Base-by-base conservation (phyloP, 2,329 filamentous ascomycete genomes). In the Hortaea werneckii region DNA sequence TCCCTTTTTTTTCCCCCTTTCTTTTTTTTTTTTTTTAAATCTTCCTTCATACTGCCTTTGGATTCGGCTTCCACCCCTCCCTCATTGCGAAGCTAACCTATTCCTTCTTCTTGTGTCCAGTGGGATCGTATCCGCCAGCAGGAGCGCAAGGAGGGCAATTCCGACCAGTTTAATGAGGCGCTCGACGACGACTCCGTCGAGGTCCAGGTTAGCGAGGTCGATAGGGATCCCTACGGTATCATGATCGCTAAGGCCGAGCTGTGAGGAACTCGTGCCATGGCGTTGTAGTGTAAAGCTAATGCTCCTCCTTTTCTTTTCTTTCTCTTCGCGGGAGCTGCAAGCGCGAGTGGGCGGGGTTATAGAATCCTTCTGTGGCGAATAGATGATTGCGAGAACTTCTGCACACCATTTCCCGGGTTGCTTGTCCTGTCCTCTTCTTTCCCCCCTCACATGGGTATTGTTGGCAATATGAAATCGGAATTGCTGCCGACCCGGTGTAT, bases 141-240 rank as follows among this genome's bases (percentile, higher is more conserved):
- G 47, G 67, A 70, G 48, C 52, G 59, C 32, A 56, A 52, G 5
- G 54, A 64, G 27, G 61, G 60, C 20, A 53, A 60, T 5, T 59
- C 60, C 26, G 65, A 65, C 26, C 64, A 67, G 35, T 58, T 70
- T 40, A 59, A 65, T 38, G 73, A 77, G 38, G 70, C 72, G n/a
- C 60, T 77, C 46, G 61, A 64, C 6, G 76, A 79, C 51, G 70
- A 70, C 8, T 65, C 71, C 20, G 77, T 81, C 12, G 70, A 77
- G 46, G 81, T 96, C 10, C 65, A 82, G 47, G 78, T 94, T 41
- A 95, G 89, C 65, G 75, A 84, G 62, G 74, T 74, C 38, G 92
- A 98, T 67, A 75, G 79, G 49, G 92, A 98, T 73, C 92, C 92
- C 0, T 98, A 88, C 67, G 82, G 83, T 43, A 84, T 95, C 48